A percentile compares a stretch with the other conserved stretches of the same genome.
Conservation (phyloP, 202 grass and related monocot species). For the Zoysia matrella region DNA sequence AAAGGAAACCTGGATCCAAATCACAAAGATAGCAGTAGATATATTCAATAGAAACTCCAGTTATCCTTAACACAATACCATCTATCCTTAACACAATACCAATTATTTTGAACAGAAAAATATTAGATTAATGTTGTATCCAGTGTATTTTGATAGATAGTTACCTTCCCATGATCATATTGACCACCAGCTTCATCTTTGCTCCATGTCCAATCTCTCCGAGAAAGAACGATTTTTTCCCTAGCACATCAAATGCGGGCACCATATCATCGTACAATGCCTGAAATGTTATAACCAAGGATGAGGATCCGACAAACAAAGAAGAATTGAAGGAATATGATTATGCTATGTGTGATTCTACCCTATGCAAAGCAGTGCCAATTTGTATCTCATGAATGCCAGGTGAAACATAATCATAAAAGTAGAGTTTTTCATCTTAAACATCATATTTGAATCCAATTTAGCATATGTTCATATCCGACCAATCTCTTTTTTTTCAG, state of each 20-base stretch:
- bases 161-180: conserved; percentile 99
- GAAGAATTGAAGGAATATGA: background rate
- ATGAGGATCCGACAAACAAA: conserved; percentile 25
- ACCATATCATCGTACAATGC: conserved; percentile 83
- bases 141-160: conserved; percentile 25
- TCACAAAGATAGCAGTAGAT: background rate
- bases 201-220: conserved; percentile 93
- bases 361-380: conserved; percentile 8
- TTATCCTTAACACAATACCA: conserved; percentile 1
- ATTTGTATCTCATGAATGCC: background rate
- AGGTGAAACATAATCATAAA: background rate
- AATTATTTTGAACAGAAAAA: too few relatives aligned
- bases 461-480: conserved; percentile 10
- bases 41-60: conserved; percentile 19
- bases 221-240: conserved; percentile 95
- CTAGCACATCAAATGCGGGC: conserved; percentile 84
- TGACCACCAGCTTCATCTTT: conserved; percentile 95
- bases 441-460: conserved; percentile 15
- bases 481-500: conserved; percentile 22
- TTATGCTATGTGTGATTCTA: background rate
- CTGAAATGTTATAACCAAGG: conserved; percentile 40
- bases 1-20: conserved; percentile 6
- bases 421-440: conserved; percentile 5
- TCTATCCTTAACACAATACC: too few relatives aligned
- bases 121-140: background rate